These are phyloP conservation scores for Rhinocladiella mackenziei DNA, from an alignment of 2,329 filamentous ascomycete species.

Conservation along the genomic window DNA sequence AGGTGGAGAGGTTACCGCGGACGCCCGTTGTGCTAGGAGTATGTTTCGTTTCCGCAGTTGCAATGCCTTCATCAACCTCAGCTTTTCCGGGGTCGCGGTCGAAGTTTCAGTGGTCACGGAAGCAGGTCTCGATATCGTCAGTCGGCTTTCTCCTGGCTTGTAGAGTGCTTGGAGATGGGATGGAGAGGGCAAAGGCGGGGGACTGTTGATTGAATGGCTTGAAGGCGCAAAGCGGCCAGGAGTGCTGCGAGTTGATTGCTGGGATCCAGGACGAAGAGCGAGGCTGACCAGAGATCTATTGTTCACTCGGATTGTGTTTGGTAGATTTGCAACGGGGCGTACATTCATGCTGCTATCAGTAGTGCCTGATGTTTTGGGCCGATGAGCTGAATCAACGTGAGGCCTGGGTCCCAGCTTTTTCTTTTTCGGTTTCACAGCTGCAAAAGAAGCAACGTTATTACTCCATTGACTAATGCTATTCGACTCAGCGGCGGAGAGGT, in stretches of 20 bases:
- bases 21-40: constrained; percentile 30
- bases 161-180: constrained; percentile 17
- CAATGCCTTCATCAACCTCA: constrained; percentile 88
- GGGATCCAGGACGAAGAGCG: constrained; percentile 43
- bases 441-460: constrained; percentile 42
- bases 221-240: constrained; percentile 30
- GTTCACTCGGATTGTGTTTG: constrained; percentile 69
- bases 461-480: constrained; percentile 39
- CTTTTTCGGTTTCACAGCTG: constrained; percentile 52
- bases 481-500: constrained; percentile 44
- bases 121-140: constrained; percentile 14
- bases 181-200: constrained; percentile 26
- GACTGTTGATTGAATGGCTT: constrained; percentile 12
- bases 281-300: constrained; percentile 39
- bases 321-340: constrained; percentile 73
- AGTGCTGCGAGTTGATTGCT: constrained; percentile 44
- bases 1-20: constrained; percentile 8
- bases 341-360: constrained; percentile 42
- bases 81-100: constrained; percentile 75
- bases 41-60: constrained; percentile 83
- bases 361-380: constrained; percentile 56
- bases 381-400: constrained; percentile 59
- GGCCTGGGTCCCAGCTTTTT: constrained; percentile 86
- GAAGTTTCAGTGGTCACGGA: constrained; percentile 32
- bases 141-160: constrained; percentile 19